These are phyloP conservation scores for Nissolia schottii DNA, from an alignment of 306 rosid genomes.

Conservation along the genomic window DNA sequence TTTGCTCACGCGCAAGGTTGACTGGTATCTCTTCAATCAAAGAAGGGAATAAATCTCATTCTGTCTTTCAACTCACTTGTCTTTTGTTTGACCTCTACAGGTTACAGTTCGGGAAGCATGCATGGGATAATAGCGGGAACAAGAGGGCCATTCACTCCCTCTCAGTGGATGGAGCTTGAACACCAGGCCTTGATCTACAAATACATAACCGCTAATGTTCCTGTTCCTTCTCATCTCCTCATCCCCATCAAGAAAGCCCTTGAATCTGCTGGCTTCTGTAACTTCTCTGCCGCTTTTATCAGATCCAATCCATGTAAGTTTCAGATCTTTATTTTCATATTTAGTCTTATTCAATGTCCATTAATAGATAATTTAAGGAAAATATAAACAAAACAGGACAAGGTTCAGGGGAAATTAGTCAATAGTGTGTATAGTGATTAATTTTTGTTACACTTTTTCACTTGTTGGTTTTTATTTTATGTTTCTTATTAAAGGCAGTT, in stretches of 20 bases:
- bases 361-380: background rate
- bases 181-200: slow-evolving; percentile 98
- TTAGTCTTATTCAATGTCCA: background rate
- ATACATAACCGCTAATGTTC: slow-evolving; percentile 66
- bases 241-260: slow-evolving; percentile 78
- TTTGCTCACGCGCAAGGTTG: background rate
- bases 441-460: background rate
- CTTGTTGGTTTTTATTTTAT: background rate
- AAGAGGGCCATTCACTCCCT: slow-evolving; percentile 77
- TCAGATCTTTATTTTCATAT: background rate
- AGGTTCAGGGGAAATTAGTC: background rate
- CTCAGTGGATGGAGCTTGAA: slow-evolving; percentile 96
- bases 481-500: no score
- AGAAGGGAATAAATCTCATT: slow-evolving; percentile 10
- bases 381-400: background rate
- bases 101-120: slow-evolving; percentile 56
- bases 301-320: slow-evolving; percentile 59
- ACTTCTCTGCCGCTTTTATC: slow-evolving; percentile 48
- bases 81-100: slow-evolving; percentile 26
- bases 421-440: background rate
- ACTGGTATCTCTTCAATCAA: slow-evolving; percentile 16
- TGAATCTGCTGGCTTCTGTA: slow-evolving; percentile 63
- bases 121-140: slow-evolving; percentile 35
- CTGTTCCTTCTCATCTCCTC: slow-evolving; percentile 83
- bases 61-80: background rate